A percentile compares a stretch with the other conserved stretches of the same genome.
Evolutionary conservation across 2,329 filamentous ascomycete species (phyloP).

Genomic region (Aspergillus carbonarius): DNA sequence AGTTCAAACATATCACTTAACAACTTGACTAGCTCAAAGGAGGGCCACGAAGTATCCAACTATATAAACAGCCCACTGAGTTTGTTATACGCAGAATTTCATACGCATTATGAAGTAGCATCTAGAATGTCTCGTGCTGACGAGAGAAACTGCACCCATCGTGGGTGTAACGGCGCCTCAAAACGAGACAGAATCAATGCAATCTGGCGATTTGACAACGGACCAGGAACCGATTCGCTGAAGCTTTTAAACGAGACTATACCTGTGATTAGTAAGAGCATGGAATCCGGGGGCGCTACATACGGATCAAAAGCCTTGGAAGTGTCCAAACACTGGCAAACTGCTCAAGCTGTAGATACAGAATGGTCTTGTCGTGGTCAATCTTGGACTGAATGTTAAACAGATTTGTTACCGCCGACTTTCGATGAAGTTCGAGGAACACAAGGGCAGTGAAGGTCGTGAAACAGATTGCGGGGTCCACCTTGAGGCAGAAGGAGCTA

Average conservation of each 20-base stretch:
- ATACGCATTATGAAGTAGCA: too few relatives aligned
- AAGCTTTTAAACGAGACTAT: background rate
- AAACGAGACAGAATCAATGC: background rate
- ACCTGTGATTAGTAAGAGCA: background rate
- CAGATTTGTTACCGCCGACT: background rate
- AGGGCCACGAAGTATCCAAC: too few relatives aligned
- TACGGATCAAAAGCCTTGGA: background rate
- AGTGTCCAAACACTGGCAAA: constrained; percentile 25
- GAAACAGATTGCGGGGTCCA: constrained; percentile 38
- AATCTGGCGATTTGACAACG: background rate
- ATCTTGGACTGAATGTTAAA: constrained; percentile 8
- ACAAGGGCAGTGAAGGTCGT: constrained; percentile 31
- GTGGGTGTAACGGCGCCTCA: background rate
- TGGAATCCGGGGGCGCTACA: rapidly evolving
- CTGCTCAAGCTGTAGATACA: constrained; percentile 24
- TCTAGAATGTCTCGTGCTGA: background rate
- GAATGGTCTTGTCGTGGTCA: constrained; percentile 16
- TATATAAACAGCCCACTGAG: too few relatives aligned
- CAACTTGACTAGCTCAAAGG: too few relatives aligned
- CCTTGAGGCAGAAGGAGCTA: constrained; percentile 27
- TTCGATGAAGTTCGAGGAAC: constrained; percentile 30
- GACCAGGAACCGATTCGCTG: background rate
- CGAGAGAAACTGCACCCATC: constrained; percentile 4
- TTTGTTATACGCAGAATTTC: too few relatives aligned
- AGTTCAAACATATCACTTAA: too few relatives aligned